Conservation (phyloP, 208 protist species). For the Leishmania major region DNA sequence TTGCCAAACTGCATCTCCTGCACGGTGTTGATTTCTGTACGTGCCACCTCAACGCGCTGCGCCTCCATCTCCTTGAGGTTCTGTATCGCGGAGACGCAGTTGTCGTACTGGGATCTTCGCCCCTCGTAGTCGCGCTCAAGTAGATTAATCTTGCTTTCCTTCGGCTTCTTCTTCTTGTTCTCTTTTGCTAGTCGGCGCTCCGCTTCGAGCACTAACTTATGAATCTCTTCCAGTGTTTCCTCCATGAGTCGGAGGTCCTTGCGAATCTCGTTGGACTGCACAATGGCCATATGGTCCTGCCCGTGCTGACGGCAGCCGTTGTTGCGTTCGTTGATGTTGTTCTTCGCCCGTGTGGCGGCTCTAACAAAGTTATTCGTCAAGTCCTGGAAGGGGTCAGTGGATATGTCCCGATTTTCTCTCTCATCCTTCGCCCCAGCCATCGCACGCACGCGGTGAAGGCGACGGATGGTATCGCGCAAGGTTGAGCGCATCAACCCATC, state of each 20-base stretch:
- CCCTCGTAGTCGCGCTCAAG: slow-evolving; percentile 49
- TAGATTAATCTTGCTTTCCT: slow-evolving; percentile 44
- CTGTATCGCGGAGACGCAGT: slow-evolving; percentile 55
- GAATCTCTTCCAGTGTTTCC: slow-evolving; percentile 50
- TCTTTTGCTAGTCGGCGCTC: slow-evolving; percentile 46
- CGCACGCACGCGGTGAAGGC: slow-evolving; percentile 56
- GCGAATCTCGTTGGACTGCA: slow-evolving; percentile 64
- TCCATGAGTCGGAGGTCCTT: slow-evolving; percentile 70
- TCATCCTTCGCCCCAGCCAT: slow-evolving; percentile 62
- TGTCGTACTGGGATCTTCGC: slow-evolving; percentile 38
- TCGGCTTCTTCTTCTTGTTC: slow-evolving; percentile 57
- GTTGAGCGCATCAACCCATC: slow-evolving; percentile 71
- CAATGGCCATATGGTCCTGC: slow-evolving; percentile 63
- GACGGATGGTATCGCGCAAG: slow-evolving; percentile 74
- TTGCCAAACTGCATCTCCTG: slow-evolving; percentile 55
- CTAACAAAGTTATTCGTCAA: slow-evolving; percentile 51
- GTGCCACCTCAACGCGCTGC: slow-evolving; percentile 33
- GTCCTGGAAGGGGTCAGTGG: slow-evolving; percentile 66
- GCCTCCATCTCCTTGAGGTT: slow-evolving; percentile 56
- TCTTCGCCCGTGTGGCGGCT: slow-evolving; percentile 44
- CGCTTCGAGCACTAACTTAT: slow-evolving; percentile 45
- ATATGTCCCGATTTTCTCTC: slow-evolving; percentile 25
- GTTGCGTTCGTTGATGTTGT: slow-evolving; percentile 70
- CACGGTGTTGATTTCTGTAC: slow-evolving; percentile 38
- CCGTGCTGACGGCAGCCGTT: slow-evolving; percentile 48